Base-by-base conservation (phyloP, 2,329 filamentous ascomycete genomes). In the Colletotrichum viniferum region DNA sequence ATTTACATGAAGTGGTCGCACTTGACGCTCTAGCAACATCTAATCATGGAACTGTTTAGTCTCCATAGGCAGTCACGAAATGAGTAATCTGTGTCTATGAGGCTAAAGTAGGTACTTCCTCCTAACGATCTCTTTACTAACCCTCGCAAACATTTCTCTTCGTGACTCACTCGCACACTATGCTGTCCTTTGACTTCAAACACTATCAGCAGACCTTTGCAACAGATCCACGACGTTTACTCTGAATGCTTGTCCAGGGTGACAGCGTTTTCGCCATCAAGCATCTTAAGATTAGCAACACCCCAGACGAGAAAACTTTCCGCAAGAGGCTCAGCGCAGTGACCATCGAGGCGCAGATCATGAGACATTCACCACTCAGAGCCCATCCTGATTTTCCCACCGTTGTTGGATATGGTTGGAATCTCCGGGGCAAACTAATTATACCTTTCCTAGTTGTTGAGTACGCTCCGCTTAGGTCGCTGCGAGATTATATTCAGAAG, bases 151-250 rank as follows among this genome's bases (percentile, higher is more conserved):
- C 12, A 3, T n/a, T n/a, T 43, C 38, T n/a, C 38, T 3, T 10
- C 2, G 9, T 43, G 5, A 1, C 3, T 43, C 4, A 8, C 9
- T n/a, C 3, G n/a, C 0, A 43, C 0, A 18, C 1, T 5, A 1
- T 48, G 10, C 1, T 48, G n/a, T 12, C 43, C 6, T 7, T 4
- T 52, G 10, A 6, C 10, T 21, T 52, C 6, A 21, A 60, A 60
- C 2, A 30, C n/a, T 60, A 28, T 60, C 16, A 18, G 56, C 18
- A 0, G 56, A 18, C 9, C 7, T 10, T n/a, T 60, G 56, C 56
- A 60, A 30, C 18, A 21, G 16, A n/a, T 60, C 9, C 12, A 60
- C 26, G 0, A 60, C 26, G 3, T 30, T 16, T 4, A 8, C 16
- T 18, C 55, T 60, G 55, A 60, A 12, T 30, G 56, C 26, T n/a